These are phyloP conservation scores for Solanum pimpinellifolium DNA, from an alignment of 257 asterid species.

Conservation along the genomic window DNA sequence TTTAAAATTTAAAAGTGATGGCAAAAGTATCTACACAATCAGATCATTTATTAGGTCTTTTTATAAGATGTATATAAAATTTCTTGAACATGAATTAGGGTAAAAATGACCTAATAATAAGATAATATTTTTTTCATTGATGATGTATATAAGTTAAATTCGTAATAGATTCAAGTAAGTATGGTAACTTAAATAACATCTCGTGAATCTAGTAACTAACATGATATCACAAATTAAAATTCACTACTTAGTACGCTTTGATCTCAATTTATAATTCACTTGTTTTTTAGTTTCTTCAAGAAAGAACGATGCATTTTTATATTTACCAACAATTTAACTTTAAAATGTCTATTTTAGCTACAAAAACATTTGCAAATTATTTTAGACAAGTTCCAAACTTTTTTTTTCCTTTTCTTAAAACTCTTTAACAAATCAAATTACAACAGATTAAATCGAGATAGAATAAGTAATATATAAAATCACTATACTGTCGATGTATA, in stretches of 20 bases:
- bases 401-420: too few relatives aligned
- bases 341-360: too few relatives aligned
- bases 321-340: too few relatives aligned
- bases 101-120: not conserved
- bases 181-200: not conserved
- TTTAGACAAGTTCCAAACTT: too few relatives aligned
- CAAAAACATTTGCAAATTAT: not conserved
- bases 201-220: not conserved
- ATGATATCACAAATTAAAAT: not conserved
- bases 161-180: not conserved
- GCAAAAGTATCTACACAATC: not conserved
- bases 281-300: too few relatives aligned
- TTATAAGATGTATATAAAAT: not conserved
- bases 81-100: not conserved
- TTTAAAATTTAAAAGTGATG: not conserved
- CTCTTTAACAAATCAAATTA: too few relatives aligned
- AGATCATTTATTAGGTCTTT: too few relatives aligned
- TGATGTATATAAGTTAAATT: not conserved
- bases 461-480: not conserved
- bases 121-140: not conserved
- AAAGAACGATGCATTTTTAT: too few relatives aligned
- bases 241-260: not conserved
- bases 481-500: not conserved
- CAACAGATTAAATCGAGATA: not conserved
- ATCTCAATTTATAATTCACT: not conserved